Evolutionary conservation across 768 basidiomycete genomes (phyloP), one percentile per base, ranked within the genome.

Genomic region (Suillus bovinus): DNA sequence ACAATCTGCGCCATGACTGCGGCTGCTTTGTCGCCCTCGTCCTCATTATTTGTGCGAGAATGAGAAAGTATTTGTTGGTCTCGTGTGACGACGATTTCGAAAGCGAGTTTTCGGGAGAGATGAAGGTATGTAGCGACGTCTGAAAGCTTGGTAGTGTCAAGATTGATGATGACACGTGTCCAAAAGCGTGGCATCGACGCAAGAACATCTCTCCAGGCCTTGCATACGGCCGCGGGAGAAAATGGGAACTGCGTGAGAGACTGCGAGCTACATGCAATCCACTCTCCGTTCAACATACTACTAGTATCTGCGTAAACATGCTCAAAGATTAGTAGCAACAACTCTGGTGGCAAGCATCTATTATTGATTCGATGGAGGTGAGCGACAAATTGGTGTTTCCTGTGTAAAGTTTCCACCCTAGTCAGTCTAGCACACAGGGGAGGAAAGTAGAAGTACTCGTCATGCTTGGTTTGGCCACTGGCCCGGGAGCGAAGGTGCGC

Each of bases 101-200:
- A 46, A 29, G 60, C 7, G 39, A 64, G 62, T 5, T 39, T 38
- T 14, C n/a, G 41, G 17, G 63, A 64, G 27, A 62, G 54, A 44
- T 61, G 33, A 22, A 62, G 60, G 38, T 60, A 61, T 46, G 13
- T 27, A n/a, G 62, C 24, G 4, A 61, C 22, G 29, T 46, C 36
- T 41, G 39, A 24, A 60, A 41, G 58, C 41, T 46, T 59, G 38
- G 61, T 44, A 9, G 41, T 62, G 44, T 62, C 62, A 13, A 63
- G 34, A 50, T 53, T 55, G 54, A 64, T 55, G 20, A 64, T 52
- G 16, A 64, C 7, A 27, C 50, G 63, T 22, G 63, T 64, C 63
- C 63, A 64, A 22, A 64, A 63, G 39, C 31, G 53, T 39, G 63
- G 63, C 4, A 64, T 52, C 29, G 39, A 34, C 20, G 29, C 33